Conservation (phyloP, 2,329 filamentous ascomycete genomes). For the Cryphonectria japonica region DNA sequence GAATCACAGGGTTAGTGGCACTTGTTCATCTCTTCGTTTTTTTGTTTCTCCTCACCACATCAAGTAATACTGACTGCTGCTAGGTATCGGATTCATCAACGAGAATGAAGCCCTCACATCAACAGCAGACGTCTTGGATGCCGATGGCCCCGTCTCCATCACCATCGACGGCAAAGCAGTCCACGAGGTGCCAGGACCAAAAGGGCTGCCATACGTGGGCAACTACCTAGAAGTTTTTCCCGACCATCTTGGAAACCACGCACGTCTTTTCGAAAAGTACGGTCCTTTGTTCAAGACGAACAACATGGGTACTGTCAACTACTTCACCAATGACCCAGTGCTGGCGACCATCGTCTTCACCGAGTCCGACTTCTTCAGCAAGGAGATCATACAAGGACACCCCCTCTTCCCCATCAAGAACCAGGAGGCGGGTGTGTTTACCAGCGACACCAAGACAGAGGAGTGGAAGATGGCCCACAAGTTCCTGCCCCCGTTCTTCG, state of each 20-base stretch:
- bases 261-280: constrained; percentile 56
- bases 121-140: constrained; percentile 41
- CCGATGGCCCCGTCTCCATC: constrained; percentile 43
- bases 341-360: constrained; percentile 50
- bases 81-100: constrained; percentile 44
- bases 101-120: constrained; percentile 39
- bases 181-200: constrained; percentile 54
- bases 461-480: constrained; percentile 60
- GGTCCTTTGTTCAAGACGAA: constrained; percentile 56
- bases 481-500: constrained; percentile 62
- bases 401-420: constrained; percentile 49
- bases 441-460: constrained; percentile 55
- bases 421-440: constrained; percentile 47
- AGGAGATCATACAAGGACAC: constrained; percentile 55
- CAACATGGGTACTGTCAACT: constrained; percentile 54
- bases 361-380: constrained; percentile 58
- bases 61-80: background rate
- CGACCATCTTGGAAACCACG: constrained; percentile 61
- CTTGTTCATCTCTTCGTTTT: background rate
- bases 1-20: constrained; percentile 42
- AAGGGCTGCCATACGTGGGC: constrained; percentile 52
- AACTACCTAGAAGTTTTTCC: constrained; percentile 60
- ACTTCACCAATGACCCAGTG: constrained; percentile 55
- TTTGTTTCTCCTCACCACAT: too few relatives aligned
- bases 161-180: constrained; percentile 54